Percentiles rank a stretch among this genome's conserved stretches.
phyloP scores from a whole-genome alignment of 192 early-diverging fungal genomes.

The Coemansia sp. region DNA sequence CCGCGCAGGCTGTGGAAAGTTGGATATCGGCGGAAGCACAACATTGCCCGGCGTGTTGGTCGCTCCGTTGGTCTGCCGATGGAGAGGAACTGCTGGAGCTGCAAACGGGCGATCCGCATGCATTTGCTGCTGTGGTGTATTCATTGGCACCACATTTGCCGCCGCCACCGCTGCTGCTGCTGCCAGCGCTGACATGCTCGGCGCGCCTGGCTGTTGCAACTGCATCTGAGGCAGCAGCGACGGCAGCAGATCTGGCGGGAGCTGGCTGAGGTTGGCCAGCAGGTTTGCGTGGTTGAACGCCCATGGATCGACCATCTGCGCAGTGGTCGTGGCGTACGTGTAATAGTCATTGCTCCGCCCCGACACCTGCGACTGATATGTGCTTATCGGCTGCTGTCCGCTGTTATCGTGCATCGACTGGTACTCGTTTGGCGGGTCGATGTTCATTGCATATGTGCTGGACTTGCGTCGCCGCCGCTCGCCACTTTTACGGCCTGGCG shows the following conservation, averaged over 20 bases:
- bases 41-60: slow-evolving; percentile 7
- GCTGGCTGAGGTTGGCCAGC: slow-evolving; percentile 41
- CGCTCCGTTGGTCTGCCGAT: slow-evolving; percentile 6
- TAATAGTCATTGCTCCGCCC: slow-evolving; percentile 28
- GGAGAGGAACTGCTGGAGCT: slow-evolving; percentile 18
- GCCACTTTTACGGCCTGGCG: slow-evolving; percentile 2
- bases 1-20: slow-evolving; percentile 15
- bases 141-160: background rate
- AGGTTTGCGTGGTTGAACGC: slow-evolving; percentile 41
- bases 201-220: slow-evolving; percentile 22
- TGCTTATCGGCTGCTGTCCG: slow-evolving; percentile 3
- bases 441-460: slow-evolving; percentile 40
- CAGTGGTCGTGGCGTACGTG: slow-evolving; percentile 42
- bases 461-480: slow-evolving; percentile 31
- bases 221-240: slow-evolving; percentile 31
- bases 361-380: slow-evolving; percentile 12
- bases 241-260: slow-evolving; percentile 45
- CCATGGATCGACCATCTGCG: slow-evolving; percentile 51
- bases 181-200: slow-evolving; percentile 30
- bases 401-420: background rate
- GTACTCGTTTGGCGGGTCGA: slow-evolving; percentile 18
- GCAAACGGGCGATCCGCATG: slow-evolving; percentile 27
- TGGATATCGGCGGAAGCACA: slow-evolving; percentile 22
- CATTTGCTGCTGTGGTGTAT: slow-evolving; percentile 6
- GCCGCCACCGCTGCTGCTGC: slow-evolving; percentile 30